phyloP scores from a whole-genome alignment of 768 basidiomycete species.

The Lactarius deliciosus region DNA sequence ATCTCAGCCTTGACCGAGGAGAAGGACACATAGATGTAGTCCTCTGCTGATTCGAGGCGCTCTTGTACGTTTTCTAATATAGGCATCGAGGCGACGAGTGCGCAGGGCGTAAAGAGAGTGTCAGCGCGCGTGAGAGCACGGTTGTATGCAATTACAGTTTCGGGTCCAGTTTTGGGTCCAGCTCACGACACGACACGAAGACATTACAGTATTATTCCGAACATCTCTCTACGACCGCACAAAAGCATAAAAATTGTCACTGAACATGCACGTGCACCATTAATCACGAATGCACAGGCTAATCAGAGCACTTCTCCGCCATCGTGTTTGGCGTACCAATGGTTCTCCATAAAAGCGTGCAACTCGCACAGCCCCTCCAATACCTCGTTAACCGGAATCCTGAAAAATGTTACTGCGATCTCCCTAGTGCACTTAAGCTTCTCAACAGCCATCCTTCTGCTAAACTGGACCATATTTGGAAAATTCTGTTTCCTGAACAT shows the following conservation, averaged over 20 bases:
- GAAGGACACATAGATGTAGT: slow-evolving; percentile 60
- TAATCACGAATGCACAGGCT: background rate
- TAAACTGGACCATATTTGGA: slow-evolving; percentile 69
- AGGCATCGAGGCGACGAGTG: slow-evolving; percentile 22
- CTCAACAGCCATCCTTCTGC: slow-evolving; percentile 61
- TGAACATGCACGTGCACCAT: background rate
- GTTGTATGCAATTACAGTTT: background rate
- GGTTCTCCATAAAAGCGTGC: slow-evolving; percentile 65
- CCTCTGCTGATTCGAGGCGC: slow-evolving; percentile 62
- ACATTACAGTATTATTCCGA: background rate
- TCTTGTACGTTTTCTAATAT: slow-evolving; percentile 26
- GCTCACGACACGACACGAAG: background rate
- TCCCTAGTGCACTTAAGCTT: no score
- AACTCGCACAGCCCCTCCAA: slow-evolving; percentile 62
- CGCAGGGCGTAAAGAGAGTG: background rate
- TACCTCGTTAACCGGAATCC: slow-evolving; percentile 75
- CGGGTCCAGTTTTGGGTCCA: background rate
- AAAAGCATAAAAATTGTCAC: background rate
- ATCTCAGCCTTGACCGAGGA: slow-evolving; percentile 58
- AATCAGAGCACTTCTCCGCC: slow-evolving; percentile 55
- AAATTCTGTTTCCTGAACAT: slow-evolving; percentile 47
- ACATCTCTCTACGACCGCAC: no score
- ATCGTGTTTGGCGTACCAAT: slow-evolving; percentile 62
- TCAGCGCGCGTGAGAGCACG: background rate
- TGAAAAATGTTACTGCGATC: slow-evolving; percentile 44